Evolutionary conservation across 345 rosid species (phyloP), one percentile per base, ranked within the genome.

Genomic region (Salix exigua): DNA sequence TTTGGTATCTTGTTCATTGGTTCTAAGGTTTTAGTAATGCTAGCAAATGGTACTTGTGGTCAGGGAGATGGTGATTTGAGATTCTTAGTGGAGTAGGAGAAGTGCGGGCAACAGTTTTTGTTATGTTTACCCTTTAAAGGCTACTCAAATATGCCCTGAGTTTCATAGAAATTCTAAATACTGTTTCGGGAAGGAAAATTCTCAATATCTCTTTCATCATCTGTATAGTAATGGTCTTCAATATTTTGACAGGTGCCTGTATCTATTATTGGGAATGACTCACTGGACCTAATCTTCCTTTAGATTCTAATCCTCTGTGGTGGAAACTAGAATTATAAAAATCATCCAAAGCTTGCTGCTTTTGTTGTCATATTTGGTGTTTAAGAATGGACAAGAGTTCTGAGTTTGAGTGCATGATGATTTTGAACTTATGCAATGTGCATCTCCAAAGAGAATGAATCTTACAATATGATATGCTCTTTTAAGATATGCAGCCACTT

Each of bases 11-110:
- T 16, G 17, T 66, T 66, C 25, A 30, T 21, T 66, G 69, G n/a
- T 31, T 65, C 16, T 5, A 11, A 66, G 35, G 69, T 33, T 17
- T 48, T 66, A 16, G 40, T 28, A 6, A 30, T n/a, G n/a, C n/a
- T n/a, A n/a, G n/a, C n/a, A n/a, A n/a, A n/a, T 66, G 38, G 21
- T 66, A 4, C 40, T 66, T 1, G 64, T 64, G 8, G 35, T 64
- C 67, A 64, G 67, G 67, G 69, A 14, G 28, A 33, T 33, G 69
- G 69, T 66, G 69, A 64, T 64, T 28, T 66, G 69, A 33, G 42
- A 33, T 33, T 16, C 23, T 66, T 66, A 33, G 69, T 14, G 38
- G 69, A 31, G 40, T 66, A 66, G 69, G 28, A 63, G 28, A 37
- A 33, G 38, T 30, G 35, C 19, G 33, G 40, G 35, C 33, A 26